Base-by-base conservation (phyloP, 805 yeast species). In the Kodamaea neixiangensis region DNA sequence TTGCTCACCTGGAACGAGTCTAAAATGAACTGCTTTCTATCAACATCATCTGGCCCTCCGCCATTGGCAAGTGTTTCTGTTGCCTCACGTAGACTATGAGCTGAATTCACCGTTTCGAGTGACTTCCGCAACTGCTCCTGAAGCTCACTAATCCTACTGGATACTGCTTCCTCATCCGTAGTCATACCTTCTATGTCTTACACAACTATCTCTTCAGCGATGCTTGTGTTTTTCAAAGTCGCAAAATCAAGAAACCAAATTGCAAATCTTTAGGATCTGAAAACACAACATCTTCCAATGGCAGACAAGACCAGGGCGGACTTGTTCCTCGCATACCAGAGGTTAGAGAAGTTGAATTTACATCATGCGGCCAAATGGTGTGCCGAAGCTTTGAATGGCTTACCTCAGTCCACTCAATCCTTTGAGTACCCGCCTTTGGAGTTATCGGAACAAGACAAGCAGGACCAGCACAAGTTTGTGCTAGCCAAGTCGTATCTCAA, bases 321-420 rank as follows among this genome's bases (percentile, higher is more conserved):
- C n/a, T 58, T 73, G 20, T 60, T 59, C 48, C 56, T 54, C 7
- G 68, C 76, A 11, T 61, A 65, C 34, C 58, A 58, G 17, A 70
- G 73, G 3, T 71, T 89, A 15, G 65, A 81, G 1, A 78, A 80
- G 31, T 71, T 89, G 53, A 82, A 87, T 52, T 72, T 90, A 10
- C 76, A 77, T 59, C 83, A 82, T 47, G 84, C 91, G 0, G 82
- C 96, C 3, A 89, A 89, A 71, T 91, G 96, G 96, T 76, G 73
- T 50, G 84, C 89, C 2, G 97, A 90, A 60, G 96, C 96, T 1
- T 70, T 87, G 17, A 78, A 77, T 58, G 96, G 93, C 0, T 68
- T 87, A 54, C 63, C 61, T 17, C 49, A 44, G 9, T n/a, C 48
- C 6, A 39, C 46, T n/a, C 42, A 22, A n/a, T 9, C 47, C 5